These are phyloP conservation scores for Colletotrichum eremochloae DNA, from an alignment of 2,329 filamentous ascomycete genomes.

Conservation along the genomic window DNA sequence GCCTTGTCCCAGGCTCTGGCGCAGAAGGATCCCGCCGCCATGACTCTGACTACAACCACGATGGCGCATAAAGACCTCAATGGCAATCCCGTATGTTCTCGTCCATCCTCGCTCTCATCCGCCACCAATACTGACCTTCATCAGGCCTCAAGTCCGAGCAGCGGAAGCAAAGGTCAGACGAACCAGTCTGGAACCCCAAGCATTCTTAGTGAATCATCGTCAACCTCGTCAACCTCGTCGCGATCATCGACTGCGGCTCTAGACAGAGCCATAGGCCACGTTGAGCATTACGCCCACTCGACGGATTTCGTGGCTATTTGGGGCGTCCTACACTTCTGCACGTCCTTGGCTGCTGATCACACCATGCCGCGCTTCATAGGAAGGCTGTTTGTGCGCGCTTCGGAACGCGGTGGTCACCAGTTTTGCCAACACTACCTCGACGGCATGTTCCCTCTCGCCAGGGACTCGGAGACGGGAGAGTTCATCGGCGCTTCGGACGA, in stretches of 20 bases:
- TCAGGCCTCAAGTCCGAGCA: neutral
- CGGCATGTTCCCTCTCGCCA: conserved; percentile 70
- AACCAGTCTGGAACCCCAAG: conserved; percentile 10
- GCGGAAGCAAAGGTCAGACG: neutral
- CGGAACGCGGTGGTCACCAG: conserved; percentile 65
- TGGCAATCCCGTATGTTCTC: conserved; percentile 28
- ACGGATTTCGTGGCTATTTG: conserved; percentile 81
- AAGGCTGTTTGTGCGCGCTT: conserved; percentile 63
- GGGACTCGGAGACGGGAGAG: conserved; percentile 56
- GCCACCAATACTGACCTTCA: neutral
- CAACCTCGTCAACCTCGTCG: conserved; percentile 51
- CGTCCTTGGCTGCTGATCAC: conserved; percentile 47
- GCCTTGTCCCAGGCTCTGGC: conserved; percentile 55
- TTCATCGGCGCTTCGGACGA: conserved; percentile 60
- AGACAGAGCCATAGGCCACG: conserved; percentile 72
- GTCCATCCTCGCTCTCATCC: neutral
- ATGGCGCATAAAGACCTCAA: conserved; percentile 9
- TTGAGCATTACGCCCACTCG: conserved; percentile 85
- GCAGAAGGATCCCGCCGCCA: conserved; percentile 53
- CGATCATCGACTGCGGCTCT: conserved; percentile 55
- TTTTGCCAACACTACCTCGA: conserved; percentile 73
- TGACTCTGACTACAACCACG: conserved; percentile 38
- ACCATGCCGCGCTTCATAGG: conserved; percentile 73
- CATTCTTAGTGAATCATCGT: conserved; percentile 46
- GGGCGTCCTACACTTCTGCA: conserved; percentile 77